Base-by-base conservation (phyloP, 164 flowering plant genomes). In the Akebia trifoliata region DNA sequence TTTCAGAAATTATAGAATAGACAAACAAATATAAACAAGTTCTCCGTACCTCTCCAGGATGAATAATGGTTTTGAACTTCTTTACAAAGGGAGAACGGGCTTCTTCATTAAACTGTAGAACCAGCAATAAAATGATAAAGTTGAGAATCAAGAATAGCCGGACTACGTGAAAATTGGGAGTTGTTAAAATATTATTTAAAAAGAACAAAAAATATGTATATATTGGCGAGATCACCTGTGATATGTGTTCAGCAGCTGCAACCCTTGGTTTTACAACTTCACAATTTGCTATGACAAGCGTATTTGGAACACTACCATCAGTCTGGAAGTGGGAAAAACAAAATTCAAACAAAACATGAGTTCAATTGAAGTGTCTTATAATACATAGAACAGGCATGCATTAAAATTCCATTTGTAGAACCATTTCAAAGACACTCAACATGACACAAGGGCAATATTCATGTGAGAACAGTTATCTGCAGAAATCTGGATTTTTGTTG, bases 241-340 rank as follows among this genome's bases (percentile, higher is more conserved):
- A 76, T 59, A 92, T 89, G 75, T 89, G 95, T 69, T 89, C 97
- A 4, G 98, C 98, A 54, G 98, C 98, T 17, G 98, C 98, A 63
- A 92, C 95, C 72, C 98, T 82, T 17, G 93, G 85, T 61, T 89
- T 92, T 20, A 92, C 98, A 68, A 92, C 78, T 69, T 92, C 98
- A 70, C 92, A 86, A 59, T 86, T 92, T 18, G 97, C 98, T 46
- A 92, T 89, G 28, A 92, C 95, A 59, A 89, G 78, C 18, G 98
- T 89, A 65, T 92, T 92, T 50, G 98, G 98, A 59, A 92, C 95
- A 66, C 86, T 89, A 8, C 98, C 98, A 78, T 92, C 98, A 53
- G 98, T 92, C 98, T 92, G 74, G 10, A 36, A 58, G n/a, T n/a
- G n/a, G n/a, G n/a, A 35, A 3, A 36, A 67, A 32, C 32, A 43